A percentile compares a stretch with the other conserved stretches of the same genome.
phyloP scores from a whole-genome alignment of 805 yeast species.

The Candida qinlingensis region DNA sequence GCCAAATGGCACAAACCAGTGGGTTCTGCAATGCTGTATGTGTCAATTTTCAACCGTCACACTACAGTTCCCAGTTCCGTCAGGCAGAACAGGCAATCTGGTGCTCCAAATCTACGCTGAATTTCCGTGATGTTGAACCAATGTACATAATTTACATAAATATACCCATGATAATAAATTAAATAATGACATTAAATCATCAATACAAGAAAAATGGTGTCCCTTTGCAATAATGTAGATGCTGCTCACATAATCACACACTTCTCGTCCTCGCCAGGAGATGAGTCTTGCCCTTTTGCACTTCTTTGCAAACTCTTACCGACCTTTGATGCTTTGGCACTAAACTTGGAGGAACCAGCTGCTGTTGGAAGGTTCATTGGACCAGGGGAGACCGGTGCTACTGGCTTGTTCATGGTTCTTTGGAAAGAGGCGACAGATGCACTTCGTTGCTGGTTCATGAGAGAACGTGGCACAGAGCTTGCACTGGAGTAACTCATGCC shows the following conservation, averaged over 20 bases:
- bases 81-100: too few species aligned
- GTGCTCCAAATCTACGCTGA: too few species aligned
- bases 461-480: not conserved
- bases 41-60: too few species aligned
- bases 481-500: not conserved
- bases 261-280: conserved; percentile 8
- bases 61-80: too few species aligned
- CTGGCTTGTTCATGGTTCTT: not conserved
- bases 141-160: too few species aligned
- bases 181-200: too few species aligned
- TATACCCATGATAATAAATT: too few species aligned
- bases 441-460: conserved; percentile 1
- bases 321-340: not conserved
- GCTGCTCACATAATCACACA: conserved; percentile 9
- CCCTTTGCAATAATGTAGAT: not conserved
- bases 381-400: not conserved
- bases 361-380: not conserved
- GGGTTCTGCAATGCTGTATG: too few species aligned
- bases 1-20: too few species aligned
- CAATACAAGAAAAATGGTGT: too few species aligned
- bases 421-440: not conserved
- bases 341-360: not conserved
- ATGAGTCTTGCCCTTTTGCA: not conserved
- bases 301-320: not conserved
- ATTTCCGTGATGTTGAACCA: too few species aligned